Base-by-base conservation (phyloP, 2,329 filamentous ascomycete species). In the Pseudopyricularia javanii region DNA sequence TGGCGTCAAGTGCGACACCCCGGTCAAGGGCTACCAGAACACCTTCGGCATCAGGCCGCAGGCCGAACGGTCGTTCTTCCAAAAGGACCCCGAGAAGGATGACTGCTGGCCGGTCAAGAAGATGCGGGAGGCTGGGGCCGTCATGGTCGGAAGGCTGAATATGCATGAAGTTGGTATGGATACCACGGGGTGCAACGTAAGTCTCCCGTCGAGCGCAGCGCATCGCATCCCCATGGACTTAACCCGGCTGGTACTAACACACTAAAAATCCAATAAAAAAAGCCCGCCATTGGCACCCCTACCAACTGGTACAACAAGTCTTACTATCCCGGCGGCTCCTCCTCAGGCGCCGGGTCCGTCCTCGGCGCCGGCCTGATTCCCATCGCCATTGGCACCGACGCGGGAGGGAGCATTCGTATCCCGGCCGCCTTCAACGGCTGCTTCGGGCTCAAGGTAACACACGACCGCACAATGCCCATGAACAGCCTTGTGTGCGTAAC, bases 141-240 rank as follows among this genome's bases (percentile, higher is more conserved):
- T 94, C 22, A 72, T 89, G 51, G 70, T 91, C 53, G 89, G 84
- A 20, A 91, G 88, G 70, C 79, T 83, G 55, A 84, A 77, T 50
- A 93, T 90, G 85, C 87, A 89, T 65, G 88, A 89, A 68, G 66
- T 91, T 37, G 89, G 88, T 1, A 78, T 86, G 60, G 73, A 93
- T 61, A 88, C 86, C 0, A 90, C 79, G n/a, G 90, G 90, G 57
- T 89, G 89, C 65, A 95, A 95, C 62, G 72, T 74, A 57, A 59
- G 70, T 58, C 14, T 17, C 14, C 20, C 9, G 15, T 40, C 17
- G 35, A 24, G 40, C 37, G 12, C 11, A 20, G n/a, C 28, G 12
- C 37, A 45, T 20, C 14, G n/a, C 28, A 30, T 30, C 28, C 28
- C 28, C 28, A 30, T 9, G 5, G 9, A 5, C 28, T 9, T 30